Evolutionary conservation across 2,329 filamentous ascomycete species (phyloP).

Genomic region (Stagonosporopsis cucurbitacearum): DNA sequence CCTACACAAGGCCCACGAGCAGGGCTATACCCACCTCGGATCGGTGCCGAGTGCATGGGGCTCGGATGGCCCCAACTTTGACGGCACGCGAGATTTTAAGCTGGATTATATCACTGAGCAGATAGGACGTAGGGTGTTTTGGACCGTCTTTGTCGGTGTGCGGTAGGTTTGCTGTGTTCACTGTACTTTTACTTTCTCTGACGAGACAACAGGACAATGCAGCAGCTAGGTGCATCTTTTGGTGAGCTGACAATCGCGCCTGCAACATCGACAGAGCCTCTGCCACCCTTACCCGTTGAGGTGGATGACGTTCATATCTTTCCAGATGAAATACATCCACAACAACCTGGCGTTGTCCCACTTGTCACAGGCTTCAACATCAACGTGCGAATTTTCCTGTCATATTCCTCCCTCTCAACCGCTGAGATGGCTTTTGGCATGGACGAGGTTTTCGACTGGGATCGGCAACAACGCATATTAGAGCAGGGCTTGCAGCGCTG

Average conservation of each 20-base stretch:
- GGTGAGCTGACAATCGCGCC: slow-evolving; percentile 77
- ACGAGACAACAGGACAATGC: slow-evolving; percentile 66
- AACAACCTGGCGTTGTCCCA: slow-evolving; percentile 71
- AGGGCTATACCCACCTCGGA: slow-evolving; percentile 49
- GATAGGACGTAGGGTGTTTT: slow-evolving; percentile 73
- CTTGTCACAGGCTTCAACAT: slow-evolving; percentile 81
- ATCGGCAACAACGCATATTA: slow-evolving; percentile 76
- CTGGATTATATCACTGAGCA: slow-evolving; percentile 56
- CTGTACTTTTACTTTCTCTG: slow-evolving; percentile 60
- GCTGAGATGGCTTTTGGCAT: slow-evolving; percentile 84
- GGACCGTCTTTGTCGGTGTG: slow-evolving; percentile 78
- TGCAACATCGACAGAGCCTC: slow-evolving; percentile 74
- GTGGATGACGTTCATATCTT: slow-evolving; percentile 85
- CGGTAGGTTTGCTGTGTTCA: slow-evolving; percentile 55
- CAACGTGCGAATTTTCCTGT: slow-evolving; percentile 77
- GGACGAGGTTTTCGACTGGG: slow-evolving; percentile 75
- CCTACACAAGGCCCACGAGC: slow-evolving; percentile 63
- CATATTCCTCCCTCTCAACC: slow-evolving; percentile 79
- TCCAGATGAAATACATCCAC: slow-evolving; percentile 71
- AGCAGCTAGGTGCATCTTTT: slow-evolving; percentile 75
- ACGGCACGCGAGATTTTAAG: slow-evolving; percentile 47
- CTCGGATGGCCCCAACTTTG: slow-evolving; percentile 45
- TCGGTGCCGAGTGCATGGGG: slow-evolving; percentile 43
- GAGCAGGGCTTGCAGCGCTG: slow-evolving; percentile 73
- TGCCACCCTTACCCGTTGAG: slow-evolving; percentile 80